These are phyloP conservation scores for Phoma sp. DNA, from an alignment of 2,329 filamentous ascomycete genomes.

Conservation along the genomic window DNA sequence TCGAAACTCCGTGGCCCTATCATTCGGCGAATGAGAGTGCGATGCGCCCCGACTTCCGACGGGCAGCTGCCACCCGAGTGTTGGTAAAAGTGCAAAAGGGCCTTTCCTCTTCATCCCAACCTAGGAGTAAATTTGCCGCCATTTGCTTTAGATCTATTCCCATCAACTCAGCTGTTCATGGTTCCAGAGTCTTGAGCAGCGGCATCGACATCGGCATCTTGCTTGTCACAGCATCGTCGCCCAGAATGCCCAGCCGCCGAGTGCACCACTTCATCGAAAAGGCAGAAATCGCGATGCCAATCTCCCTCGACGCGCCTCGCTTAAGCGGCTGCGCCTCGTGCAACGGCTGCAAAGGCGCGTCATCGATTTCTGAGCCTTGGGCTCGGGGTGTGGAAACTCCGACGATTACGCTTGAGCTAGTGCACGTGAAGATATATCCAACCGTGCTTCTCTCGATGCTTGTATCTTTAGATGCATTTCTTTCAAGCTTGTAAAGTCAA, in stretches of 20 bases:
- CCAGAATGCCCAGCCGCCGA: slow-evolving; percentile 19
- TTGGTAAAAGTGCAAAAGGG: neutral
- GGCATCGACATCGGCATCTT: neutral
- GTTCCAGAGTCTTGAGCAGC: neutral
- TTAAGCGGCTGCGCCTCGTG: slow-evolving; percentile 15
- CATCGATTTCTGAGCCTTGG: slow-evolving; percentile 1
- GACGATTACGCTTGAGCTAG: neutral
- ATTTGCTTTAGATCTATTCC: too few species aligned
- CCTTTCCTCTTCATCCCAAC: neutral
- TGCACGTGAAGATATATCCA: too few species aligned
- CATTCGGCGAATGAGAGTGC: slow-evolving; percentile 5
- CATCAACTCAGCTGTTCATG: too few species aligned
- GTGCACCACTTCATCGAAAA: slow-evolving; percentile 13
- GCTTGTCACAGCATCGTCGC: neutral
- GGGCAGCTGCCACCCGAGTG: neutral
- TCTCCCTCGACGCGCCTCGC: slow-evolving; percentile 13
- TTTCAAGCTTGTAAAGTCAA: too few species aligned
- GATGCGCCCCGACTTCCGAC: slow-evolving; percentile 12
- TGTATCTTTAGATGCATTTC: too few species aligned
- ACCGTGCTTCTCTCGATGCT: too few species aligned
- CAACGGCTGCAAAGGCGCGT: slow-evolving; percentile 5
- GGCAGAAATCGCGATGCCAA: slow-evolving; percentile 21
- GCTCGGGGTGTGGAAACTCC: neutral
- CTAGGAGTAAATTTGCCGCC: too few species aligned
- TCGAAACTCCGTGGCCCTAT: slow-evolving; percentile 1